Evolutionary conservation across 352 stramenopile genomes (phyloP), one percentile per base, ranked within the genome.

Genomic region (Globisporangium sylvaticum): DNA sequence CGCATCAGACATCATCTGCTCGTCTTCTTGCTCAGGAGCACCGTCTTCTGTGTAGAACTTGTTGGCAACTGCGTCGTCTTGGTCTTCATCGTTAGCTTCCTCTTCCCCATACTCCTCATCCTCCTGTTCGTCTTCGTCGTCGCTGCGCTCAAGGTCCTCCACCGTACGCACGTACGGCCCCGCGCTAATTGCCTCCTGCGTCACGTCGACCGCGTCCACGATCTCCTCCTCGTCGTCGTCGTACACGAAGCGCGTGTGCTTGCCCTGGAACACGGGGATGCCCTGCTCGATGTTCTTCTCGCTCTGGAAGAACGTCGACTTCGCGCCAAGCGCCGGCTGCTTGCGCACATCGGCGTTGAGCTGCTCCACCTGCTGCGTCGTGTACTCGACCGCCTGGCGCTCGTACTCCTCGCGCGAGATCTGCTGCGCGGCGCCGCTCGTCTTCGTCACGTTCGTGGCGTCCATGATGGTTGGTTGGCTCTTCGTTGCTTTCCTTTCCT

Each of bases 171-270:
- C 82, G 27, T 81, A 68, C 0, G 84, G 82, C 0, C 81, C 82
- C 3, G 59, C 66, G n/a, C 56, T 69, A 59, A 87, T 61, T 58
- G 79, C 76, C 68, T 86, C 65, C 58, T 89, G 62, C 57, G 81
- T 90, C 58, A 89, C 81, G 64, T 92, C 84, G 25, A 92, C 75
- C 1, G 74, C 82, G 7, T 59, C 81, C 39, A 90, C 71, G 66
- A 92, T 90, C 64, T 87, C 77, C 9, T 87, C 76, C 0, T 90
- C 81, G 8, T 88, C 80, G 14, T 89, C 79, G 62, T 92, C 84
- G 74, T 92, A 92, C 58, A 92, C 76, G 52, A 92, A 92, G 34
- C 84, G 82, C 71, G 82, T 92, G 80, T 92, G 84, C 66, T 84
- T 89, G 31, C 84, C 84, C 69, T 90, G 84, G 69, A 92, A 92